Base-by-base conservation (phyloP, 345 rosid genomes). In the Bruguiera sexangula region DNA sequence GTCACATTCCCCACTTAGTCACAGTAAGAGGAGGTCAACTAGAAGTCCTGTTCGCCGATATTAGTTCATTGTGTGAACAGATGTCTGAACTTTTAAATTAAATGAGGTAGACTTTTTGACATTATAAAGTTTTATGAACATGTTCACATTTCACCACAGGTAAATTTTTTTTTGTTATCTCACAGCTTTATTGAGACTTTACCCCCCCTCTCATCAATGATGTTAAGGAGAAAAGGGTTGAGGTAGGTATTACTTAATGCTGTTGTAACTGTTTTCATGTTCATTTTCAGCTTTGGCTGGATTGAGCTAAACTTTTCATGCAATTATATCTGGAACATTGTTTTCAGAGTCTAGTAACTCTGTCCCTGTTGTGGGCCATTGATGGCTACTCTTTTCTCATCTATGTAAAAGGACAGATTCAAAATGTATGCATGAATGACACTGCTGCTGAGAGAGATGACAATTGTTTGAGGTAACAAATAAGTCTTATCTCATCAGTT, bases 101-200 rank as follows among this genome's bases (percentile, higher is more conserved):
- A 43, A 60, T 79, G 93, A 95, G 99, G 97, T 95, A 95, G 97
- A 86, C 78, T 65, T 76, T 76, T 83, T 84, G 81, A 73, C 66
- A 64, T 69, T 77, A 73, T 72, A 76, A 72, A 76, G 85, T 75
- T 79, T 77, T 69, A 60, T 53, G 68, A 82, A 79, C 78, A 70
- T 72, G 84, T 85, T 82, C 68, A 79, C 79, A 82, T 76, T 68
- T 69, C 78, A 74, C 80, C 74, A 72, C 81, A 88, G 89, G 77
- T 82, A 43, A 85, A 51, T 72, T 58, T 81, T 73, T 82, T 86
- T 79, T 84, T 79, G 80, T 79, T 73, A 82, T 84, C 79, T 84
- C 94, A 91, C 92, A 93, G 97, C 93, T 85, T 73, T 93, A 66
- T 86, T 93, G 91, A 87, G 85, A 85, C 85, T 76, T 65, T 82